These are phyloP conservation scores for Botrytis porri DNA, from an alignment of 2,329 filamentous ascomycete genomes.

Conservation along the genomic window DNA sequence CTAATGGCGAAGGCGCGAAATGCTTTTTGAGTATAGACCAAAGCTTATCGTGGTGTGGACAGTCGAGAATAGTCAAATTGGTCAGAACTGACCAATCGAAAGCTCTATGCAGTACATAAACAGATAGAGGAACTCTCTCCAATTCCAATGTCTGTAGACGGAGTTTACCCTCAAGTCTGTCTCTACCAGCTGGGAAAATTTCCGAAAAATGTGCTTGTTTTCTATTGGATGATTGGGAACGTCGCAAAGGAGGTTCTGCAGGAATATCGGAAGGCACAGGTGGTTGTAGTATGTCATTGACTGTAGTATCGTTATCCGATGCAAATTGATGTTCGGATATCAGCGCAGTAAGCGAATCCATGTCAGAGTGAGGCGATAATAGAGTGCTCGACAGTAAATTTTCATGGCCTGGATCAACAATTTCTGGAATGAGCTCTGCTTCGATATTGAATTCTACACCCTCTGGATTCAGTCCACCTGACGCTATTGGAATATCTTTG, in stretches of 20 bases:
- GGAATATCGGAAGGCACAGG: constrained; percentile 9
- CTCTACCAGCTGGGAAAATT: constrained; percentile 35
- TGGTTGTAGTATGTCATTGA: constrained; percentile 9
- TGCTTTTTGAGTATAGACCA: constrained; percentile 70
- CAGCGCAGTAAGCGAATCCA: constrained; percentile 32
- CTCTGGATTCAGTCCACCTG: constrained; percentile 24
- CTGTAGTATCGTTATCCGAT: constrained; percentile 11
- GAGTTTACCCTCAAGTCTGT: constrained; percentile 55
- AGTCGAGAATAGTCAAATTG: constrained; percentile 70
- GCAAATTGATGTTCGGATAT: constrained; percentile 32
- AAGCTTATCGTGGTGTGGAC: constrained; percentile 67
- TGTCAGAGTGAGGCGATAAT: constrained; percentile 30
- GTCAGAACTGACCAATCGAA: constrained; percentile 74
- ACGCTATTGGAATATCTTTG: constrained; percentile 21
- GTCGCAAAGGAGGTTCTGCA: constrained; percentile 29
- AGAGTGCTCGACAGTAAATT: constrained; percentile 6
- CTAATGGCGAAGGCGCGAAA: constrained; percentile 47
- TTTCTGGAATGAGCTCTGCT: constrained; percentile 15
- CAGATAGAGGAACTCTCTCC: constrained; percentile 70
- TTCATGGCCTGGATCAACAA: constrained; percentile 16
- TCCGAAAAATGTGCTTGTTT: constrained; percentile 32
- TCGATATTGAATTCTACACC: constrained; percentile 27
- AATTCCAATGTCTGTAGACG: constrained; percentile 70
- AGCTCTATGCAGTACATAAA: constrained; percentile 65
- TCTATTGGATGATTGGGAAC: constrained; percentile 29